Conservation (phyloP, 139 green algal genomes). For the Raphidocelis subcapitata region DNA sequence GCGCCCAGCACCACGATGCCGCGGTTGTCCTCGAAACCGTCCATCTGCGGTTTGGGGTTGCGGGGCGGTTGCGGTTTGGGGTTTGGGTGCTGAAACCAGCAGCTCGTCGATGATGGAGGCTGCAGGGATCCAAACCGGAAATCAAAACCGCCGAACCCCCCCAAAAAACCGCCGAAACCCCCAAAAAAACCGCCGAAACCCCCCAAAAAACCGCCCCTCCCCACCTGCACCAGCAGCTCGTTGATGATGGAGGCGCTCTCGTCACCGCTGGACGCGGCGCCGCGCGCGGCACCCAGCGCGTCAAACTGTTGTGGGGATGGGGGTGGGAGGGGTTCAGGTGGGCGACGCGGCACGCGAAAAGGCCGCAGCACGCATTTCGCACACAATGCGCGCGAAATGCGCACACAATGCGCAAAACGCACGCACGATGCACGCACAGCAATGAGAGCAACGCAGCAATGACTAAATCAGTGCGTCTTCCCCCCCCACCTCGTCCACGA, state of each 20-base stretch:
- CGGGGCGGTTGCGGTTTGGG: not conserved
- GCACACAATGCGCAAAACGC: too few species aligned
- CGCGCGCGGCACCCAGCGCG: conserved; percentile 75
- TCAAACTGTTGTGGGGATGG: too few species aligned
- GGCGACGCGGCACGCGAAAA: too few species aligned
- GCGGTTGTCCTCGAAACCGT: conserved; percentile 97
- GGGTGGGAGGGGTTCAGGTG: too few species aligned
- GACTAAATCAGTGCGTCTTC: too few species aligned
- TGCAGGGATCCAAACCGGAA: not conserved
- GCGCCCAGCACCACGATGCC: conserved; percentile 95
- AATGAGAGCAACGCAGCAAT: too few species aligned
- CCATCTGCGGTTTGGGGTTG: too few species aligned
- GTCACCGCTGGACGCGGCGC: conserved; percentile 50
- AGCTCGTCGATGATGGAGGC: conserved; percentile 1
- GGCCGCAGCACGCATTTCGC: too few species aligned
- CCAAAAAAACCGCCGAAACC: not conserved
- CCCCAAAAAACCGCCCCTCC: not conserved
- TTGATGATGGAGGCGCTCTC: conserved; percentile 93
- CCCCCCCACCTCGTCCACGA: too few species aligned
- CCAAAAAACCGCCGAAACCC: too few species aligned
- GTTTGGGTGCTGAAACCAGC: not conserved
- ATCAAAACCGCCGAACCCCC: not conserved
- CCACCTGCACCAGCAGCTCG: conserved; percentile 85
- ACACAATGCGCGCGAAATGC: too few species aligned
- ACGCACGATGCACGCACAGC: too few species aligned